phyloP scores from a whole-genome alignment of 345 rosid species.

The Melastoma malabathricum region DNA sequence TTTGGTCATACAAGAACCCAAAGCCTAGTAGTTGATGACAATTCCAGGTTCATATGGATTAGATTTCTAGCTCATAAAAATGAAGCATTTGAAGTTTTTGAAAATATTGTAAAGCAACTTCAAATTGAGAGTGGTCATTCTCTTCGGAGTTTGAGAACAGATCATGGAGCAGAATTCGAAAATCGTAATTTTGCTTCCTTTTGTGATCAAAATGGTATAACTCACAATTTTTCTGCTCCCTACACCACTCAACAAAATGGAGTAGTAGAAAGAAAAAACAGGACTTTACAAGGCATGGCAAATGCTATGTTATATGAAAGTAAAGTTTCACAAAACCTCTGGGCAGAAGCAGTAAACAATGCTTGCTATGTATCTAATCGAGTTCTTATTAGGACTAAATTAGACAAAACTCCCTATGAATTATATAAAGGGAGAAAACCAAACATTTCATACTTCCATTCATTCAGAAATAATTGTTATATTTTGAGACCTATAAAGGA shows the following conservation, averaged over 20 bases:
- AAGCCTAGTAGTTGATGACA: constrained; percentile 1
- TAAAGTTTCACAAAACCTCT: not conserved
- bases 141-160: not conserved
- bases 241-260: not conserved
- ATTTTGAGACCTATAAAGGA: too few relatives aligned
- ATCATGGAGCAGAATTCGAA: not conserved
- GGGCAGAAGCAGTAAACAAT: not conserved
- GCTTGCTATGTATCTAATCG: not conserved
- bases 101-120: not conserved
- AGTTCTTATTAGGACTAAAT: not conserved
- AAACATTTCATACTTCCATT: too few relatives aligned
- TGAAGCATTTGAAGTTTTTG: not conserved
- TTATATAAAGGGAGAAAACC: not conserved
- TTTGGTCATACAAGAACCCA: not conserved
- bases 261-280: not conserved
- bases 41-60: constrained; percentile 1
- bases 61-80: not conserved
- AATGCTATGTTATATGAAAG: not conserved
- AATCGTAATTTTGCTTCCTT: not conserved
- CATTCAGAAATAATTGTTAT: too few relatives aligned
- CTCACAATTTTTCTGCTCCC: not conserved
- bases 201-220: not conserved
- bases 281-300: not conserved
- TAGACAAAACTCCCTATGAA: not conserved
- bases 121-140: not conserved